Conservation (phyloP, 805 yeast genomes). For the Isabelozyma rhagii region DNA sequence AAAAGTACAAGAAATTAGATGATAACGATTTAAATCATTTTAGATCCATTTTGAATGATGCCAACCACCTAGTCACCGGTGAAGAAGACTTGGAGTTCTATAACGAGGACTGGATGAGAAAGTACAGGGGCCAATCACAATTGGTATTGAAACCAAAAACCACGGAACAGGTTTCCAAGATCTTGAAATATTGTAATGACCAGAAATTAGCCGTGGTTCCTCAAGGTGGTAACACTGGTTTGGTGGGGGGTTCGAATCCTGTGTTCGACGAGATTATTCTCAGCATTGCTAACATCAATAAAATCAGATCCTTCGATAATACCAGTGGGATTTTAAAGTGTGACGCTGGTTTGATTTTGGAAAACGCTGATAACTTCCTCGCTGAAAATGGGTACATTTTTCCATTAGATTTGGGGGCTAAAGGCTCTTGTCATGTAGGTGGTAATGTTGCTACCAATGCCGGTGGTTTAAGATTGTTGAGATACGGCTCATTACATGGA, state of each 20-base stretch:
- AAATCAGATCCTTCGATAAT: constrained; percentile 75
- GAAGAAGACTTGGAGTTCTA: constrained; percentile 62
- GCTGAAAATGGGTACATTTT: constrained; percentile 84
- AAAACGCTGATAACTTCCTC: constrained; percentile 74
- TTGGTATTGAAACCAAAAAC: constrained; percentile 80
- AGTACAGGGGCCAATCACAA: constrained; percentile 83
- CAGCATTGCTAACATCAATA: constrained; percentile 67
- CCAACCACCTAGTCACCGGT: constrained; percentile 50
- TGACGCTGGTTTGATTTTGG: constrained; percentile 89
- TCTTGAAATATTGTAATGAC: constrained; percentile 78
- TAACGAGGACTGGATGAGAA: constrained; percentile 94
- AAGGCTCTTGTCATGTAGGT: constrained; percentile 95
- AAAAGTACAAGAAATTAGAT: constrained; percentile 49
- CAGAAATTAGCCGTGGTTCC: constrained; percentile 82
- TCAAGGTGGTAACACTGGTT: constrained; percentile 96
- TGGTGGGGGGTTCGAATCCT: constrained; percentile 93
- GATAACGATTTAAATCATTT: constrained; percentile 60
- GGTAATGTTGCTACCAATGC: constrained; percentile 96
- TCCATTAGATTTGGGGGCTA: constrained; percentile 93
- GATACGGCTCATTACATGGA: constrained; percentile 93
- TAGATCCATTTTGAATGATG: constrained; percentile 51
- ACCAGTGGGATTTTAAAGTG: constrained; percentile 82
- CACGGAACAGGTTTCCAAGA: constrained; percentile 71
- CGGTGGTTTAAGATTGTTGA: constrained; percentile 83
- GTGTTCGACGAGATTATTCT: constrained; percentile 86